Base-by-base conservation (phyloP, 139 green algal species). In the Asterochloris sp. region DNA sequence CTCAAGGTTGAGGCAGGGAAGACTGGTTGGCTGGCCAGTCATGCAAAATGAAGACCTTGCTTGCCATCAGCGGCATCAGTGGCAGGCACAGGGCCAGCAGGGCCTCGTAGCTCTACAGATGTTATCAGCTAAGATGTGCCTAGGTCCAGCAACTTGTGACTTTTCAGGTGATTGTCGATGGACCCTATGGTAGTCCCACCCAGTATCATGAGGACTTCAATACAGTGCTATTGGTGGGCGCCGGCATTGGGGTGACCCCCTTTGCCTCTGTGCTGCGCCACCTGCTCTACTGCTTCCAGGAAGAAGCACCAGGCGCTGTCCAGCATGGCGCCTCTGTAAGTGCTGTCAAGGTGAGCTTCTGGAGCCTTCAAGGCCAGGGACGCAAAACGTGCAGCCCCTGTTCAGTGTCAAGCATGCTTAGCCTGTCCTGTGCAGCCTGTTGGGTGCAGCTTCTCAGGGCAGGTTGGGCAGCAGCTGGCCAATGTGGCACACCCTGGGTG, bases 231-330 rank as follows among this genome's bases (percentile, higher is more conserved):
- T 62, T 88, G 62, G 82, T 88, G 15, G 84, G 84, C 13, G 81
- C 84, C 15, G 84, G 84, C 24, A 87, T 87, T 27, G 83, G 83
- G 26, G 79, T 87, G 62, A 87, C 83, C 15, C 83, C 83, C 0
- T 82, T 86, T 21, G 84, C 74, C 13, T 83, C 81, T 29, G 84
- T 88, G 17, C 62, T 88, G 67, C 83, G 74, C 75, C 62, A 83
- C 47, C 19, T 86, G 16, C 47, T 86, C 61, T 62, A 83, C 61
- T 78, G 67, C 21, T 83, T 21, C 17, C 21, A 71, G 19, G 19
- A 21, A 26, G 66, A 71, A 9, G 19, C 17, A 21, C 66, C 66
- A 2, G 21, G 17, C 66, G 2, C 6, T 71, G 66, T 26, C 19
- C 17, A 8, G 21, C 66, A 71, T 13, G 66, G 19, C 21, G 17